Base-by-base conservation (phyloP, 2,329 filamentous ascomycete genomes). In the Scedosporium minutisporum region DNA sequence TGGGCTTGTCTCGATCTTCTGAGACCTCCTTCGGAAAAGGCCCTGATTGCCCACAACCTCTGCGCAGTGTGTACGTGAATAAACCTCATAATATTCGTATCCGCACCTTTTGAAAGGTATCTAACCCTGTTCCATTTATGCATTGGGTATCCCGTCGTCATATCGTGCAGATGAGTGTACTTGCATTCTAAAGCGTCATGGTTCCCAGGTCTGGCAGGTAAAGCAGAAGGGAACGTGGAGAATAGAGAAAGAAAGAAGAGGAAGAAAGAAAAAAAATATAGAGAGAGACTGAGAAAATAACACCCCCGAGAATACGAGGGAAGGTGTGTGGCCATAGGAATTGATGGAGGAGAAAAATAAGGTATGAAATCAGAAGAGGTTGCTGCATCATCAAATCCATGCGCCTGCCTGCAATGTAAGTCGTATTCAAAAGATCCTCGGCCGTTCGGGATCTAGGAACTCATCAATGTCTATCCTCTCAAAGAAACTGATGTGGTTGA, bases 401-500 rank as follows among this genome's bases (percentile, higher is more conserved):
- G 33, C 33, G 33, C 10, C 33, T 57, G 6, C 27, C 21, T 57
- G 55, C 55, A n/a, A 57, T 25, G 55, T 12, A 14, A 38, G 33
- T 38, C 33, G 33, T 38, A 38, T 38, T 38, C 33, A 38, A 38
- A 38, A 38, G 33, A 38, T 38, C 3, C 41, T 48, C 41, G 12
- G 25, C 3, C 14, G 12, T 9, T 64, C 58, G 59, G 68, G 69
- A 25, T 65, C 65, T 1, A 80, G 66, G 21, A 85, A 80, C 25
- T 75, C 66, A 63, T 87, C 82, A 62, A 88, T 80, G 58, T 87
- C 71, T 3, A 88, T 82, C 62, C 86, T 77, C 67, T 84, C 75
- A 63, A 82, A 87, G 68, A 79, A 87, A 67, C 80, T 86, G 57
- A 88, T 82, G 63, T 86, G 82, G 0, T 79, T 78, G 66, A 84